Percentiles rank a stretch among this genome's conserved stretches.
Evolutionary conservation across 2,329 filamentous ascomycete species (phyloP).

Genomic region (Knufia petricola): DNA sequence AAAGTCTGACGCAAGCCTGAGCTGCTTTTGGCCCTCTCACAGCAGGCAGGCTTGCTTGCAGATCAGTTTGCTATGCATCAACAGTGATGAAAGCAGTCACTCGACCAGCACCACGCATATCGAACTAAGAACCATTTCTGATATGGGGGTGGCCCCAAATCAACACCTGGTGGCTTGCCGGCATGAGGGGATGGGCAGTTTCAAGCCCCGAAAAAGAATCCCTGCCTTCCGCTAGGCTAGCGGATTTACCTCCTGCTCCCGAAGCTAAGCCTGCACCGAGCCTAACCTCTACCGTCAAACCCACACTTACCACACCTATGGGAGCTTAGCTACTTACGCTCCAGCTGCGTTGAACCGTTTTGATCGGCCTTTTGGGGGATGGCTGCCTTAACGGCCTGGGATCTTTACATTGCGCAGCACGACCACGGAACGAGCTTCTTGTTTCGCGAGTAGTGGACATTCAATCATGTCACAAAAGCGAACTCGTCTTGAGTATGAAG

Average conservation of each 20-base stretch:
- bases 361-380: too few species aligned
- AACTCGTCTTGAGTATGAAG: conserved; percentile 67
- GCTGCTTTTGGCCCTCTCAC: too few species aligned
- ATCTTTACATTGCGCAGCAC: too few species aligned
- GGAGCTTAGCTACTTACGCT: too few species aligned
- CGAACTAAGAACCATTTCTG: too few species aligned
- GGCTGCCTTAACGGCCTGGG: neutral
- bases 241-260: neutral
- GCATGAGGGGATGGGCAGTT: neutral
- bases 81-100: too few species aligned
- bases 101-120: too few species aligned
- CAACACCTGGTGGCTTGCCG: neutral
- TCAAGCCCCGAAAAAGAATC: neutral
- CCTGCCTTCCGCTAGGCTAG: neutral
- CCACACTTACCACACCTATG: neutral
- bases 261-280: neutral
- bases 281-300: too few species aligned
- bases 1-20: too few species aligned
- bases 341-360: too few species aligned
- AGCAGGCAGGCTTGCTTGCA: too few species aligned
- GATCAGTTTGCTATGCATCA: too few species aligned
- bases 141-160: neutral
- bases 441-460: neutral
- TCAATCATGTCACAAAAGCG: conserved; percentile 65
- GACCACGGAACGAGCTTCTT: neutral